These are phyloP conservation scores for Suaeda aralocaspica DNA, from an alignment of 148 eudicot genomes.

Conservation along the genomic window DNA sequence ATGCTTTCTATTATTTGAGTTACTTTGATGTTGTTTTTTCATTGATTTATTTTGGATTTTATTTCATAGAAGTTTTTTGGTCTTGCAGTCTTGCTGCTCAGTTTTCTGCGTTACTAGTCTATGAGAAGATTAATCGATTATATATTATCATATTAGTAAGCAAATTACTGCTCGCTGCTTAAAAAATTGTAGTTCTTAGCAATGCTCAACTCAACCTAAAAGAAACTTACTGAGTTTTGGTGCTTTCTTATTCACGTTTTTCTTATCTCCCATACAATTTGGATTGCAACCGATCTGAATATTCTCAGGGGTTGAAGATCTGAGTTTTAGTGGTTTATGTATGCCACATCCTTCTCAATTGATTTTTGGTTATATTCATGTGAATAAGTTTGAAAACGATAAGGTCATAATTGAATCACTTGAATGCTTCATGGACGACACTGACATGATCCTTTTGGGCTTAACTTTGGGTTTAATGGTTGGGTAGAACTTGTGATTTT, in stretches of 20 bases:
- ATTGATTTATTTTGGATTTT: not conserved
- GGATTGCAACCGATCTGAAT: too few species aligned
- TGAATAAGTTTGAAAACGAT: not conserved
- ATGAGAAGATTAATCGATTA: not conserved
- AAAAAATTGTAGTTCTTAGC: not conserved
- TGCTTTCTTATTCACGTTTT: not conserved
- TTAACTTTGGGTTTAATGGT: too few species aligned
- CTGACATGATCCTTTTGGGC: too few species aligned
- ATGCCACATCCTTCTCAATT: not conserved
- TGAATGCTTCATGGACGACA: too few species aligned
- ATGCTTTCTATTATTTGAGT: not conserved
- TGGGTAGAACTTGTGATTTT: too few species aligned
- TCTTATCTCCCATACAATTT: too few species aligned
- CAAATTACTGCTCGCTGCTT: not conserved
- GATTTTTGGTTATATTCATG: not conserved
- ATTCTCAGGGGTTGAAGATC: not conserved
- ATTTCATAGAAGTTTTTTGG: not conserved
- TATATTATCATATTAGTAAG: not conserved
- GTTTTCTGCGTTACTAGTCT: not conserved
- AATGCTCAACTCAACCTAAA: not conserved
- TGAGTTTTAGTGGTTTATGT: not conserved
- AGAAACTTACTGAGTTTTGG: not conserved
- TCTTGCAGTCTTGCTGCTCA: not conserved
- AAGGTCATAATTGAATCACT: not conserved
- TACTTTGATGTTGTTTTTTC: not conserved